phyloP scores from a whole-genome alignment of 768 basidiomycete genomes.

The Gautieria morchelliformis region DNA sequence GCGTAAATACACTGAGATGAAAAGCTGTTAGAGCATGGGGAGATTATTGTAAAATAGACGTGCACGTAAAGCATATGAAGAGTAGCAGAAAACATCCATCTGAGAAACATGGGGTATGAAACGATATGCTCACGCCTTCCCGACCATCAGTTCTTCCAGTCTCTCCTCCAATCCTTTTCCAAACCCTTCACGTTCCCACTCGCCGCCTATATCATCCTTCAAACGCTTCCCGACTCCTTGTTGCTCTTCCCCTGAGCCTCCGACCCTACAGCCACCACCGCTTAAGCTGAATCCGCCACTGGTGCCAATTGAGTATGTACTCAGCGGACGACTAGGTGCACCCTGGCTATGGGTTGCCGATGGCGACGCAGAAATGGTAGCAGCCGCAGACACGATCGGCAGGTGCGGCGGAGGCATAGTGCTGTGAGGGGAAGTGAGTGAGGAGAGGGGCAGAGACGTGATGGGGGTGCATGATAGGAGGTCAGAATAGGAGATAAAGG shows the following conservation, averaged over 20 bases:
- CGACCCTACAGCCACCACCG: background rate
- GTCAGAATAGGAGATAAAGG: constrained; percentile 85
- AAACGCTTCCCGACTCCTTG: constrained; percentile 23
- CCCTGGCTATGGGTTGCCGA: background rate
- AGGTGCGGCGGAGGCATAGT: constrained; percentile 63
- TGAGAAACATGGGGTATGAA: too few species aligned
- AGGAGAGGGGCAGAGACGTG: constrained; percentile 59
- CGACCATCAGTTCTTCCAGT: constrained; percentile 37
- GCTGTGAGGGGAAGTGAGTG: constrained; percentile 50
- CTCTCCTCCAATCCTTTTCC: constrained; percentile 79
- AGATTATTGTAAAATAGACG: too few species aligned
- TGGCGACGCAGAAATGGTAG: constrained; percentile 13
- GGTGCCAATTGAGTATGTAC: constrained; percentile 2
- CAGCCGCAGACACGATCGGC: constrained; percentile 35
- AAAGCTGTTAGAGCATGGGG: too few species aligned
- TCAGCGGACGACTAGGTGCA: background rate
- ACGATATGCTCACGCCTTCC: background rate
- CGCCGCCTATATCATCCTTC: constrained; percentile 63
- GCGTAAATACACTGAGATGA: too few species aligned
- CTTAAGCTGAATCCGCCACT: background rate
- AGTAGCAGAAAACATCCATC: too few species aligned
- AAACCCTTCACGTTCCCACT: constrained; percentile 82
- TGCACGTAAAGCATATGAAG: too few species aligned
- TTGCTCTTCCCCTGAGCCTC: background rate
- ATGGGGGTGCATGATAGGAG: constrained; percentile 71